These are phyloP conservation scores for Suhomyces sp. DNA, from an alignment of 805 yeast species.

Conservation along the genomic window DNA sequence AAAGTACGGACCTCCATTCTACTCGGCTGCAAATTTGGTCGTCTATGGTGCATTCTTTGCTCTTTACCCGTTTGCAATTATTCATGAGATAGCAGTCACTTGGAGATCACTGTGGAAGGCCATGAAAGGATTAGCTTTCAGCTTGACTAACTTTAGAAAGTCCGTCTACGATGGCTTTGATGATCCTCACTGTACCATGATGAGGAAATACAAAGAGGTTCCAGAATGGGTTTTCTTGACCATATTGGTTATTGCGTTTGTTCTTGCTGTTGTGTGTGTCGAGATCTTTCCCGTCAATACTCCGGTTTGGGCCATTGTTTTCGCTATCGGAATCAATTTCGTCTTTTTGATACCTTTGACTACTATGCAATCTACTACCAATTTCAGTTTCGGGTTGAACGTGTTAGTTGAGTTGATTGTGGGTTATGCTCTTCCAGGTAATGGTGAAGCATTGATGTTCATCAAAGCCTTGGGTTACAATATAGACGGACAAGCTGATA, in stretches of 20 bases:
- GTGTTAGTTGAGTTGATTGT: conserved; percentile 18
- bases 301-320: conserved; percentile 60
- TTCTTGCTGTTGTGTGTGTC: conserved; percentile 28
- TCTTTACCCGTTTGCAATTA: conserved; percentile 21
- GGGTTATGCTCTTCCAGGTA: conserved; percentile 29
- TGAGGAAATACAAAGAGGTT: conserved; percentile 32
- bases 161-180: conserved; percentile 32
- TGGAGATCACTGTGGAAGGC: conserved; percentile 12
- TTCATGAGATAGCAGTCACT: conserved; percentile 15
- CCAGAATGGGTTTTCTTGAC: conserved; percentile 31
- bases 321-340: conserved; percentile 48
- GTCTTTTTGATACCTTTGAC: conserved; percentile 37
- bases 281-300: conserved; percentile 40
- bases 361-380: conserved; percentile 13
- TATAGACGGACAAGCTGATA: conserved; percentile 29
- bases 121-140: conserved; percentile 9
- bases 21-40: conserved; percentile 25
- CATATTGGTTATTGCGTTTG: conserved; percentile 18
- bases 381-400: conserved; percentile 12
- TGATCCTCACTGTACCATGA: conserved; percentile 33
- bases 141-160: conserved; percentile 14
- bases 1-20: conserved; percentile 26
- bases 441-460: conserved; percentile 20
- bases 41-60: conserved; percentile 26
- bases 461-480: conserved; percentile 23